Base-by-base conservation (phyloP, 1,284 basidiomycete species). In the Rhodotorula sp. region DNA sequence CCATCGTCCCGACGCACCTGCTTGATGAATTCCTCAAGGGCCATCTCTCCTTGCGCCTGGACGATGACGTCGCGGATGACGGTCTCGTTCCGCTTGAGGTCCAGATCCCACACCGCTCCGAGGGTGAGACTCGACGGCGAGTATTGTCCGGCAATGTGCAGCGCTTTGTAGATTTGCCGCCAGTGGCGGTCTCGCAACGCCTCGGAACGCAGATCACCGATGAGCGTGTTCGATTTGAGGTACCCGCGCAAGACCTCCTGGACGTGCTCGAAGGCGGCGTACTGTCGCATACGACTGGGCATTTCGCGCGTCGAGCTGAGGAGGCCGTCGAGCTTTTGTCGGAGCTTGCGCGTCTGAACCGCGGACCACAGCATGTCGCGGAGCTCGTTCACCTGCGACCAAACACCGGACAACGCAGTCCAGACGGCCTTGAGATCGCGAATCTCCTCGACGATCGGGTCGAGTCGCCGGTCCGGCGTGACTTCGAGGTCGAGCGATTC, bases 211-310 rank as follows among this genome's bases (percentile, higher is more conserved):
- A 99, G 86, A 82, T 99, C 97, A 29, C 89, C 88, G 47, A 99
- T 86, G 75, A 97, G 85, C 2, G 89, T 82, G 81, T 98, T 97
- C 64, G 91, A 90, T 84, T 97, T 98, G 78, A 97, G 86, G 49
- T 96, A 85, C 10, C 88, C 88, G 62, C 90, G 87, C 69, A 99
- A 85, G 26, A 90, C 86, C 62, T 99, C 96, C 80, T 98, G 96
- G 4, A 99, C 93, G 80, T 93, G 96, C 84, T 99, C 97, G 80
- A 98, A 99, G 0, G 97, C 97, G 15, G 94, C 92, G 81, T 99
- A 99, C 81, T 99, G 97, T 71, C 97, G 88, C 97, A 99, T 99
- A 68, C 95, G 87, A 62, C 92, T 97, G 0, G 97, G 97, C 95
- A 99, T 96, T 64, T 98, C 96, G 82, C 95, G 94, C 26, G 95